Evolutionary conservation across 768 basidiomycete species (phyloP).

Genomic region (Lentinus tigrinus): DNA sequence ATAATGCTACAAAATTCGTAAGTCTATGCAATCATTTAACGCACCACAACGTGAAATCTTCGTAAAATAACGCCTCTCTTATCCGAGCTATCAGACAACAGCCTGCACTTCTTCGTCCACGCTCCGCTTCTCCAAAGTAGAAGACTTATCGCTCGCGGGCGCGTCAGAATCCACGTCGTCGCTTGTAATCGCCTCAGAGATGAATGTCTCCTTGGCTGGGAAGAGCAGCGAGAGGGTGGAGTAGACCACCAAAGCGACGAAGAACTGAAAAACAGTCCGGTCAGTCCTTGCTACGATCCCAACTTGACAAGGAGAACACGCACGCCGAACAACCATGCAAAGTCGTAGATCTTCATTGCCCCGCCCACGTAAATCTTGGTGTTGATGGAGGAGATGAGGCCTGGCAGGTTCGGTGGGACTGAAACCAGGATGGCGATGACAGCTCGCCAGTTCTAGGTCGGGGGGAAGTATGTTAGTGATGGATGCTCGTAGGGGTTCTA

Average conservation of each 20-base stretch:
- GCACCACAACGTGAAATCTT: too few relatives aligned
- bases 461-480: too few relatives aligned
- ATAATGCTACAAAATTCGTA: too few relatives aligned
- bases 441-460: constrained; percentile 81
- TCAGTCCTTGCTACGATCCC: not conserved
- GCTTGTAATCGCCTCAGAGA: constrained; percentile 26
- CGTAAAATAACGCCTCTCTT: not conserved
- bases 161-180: constrained; percentile 12
- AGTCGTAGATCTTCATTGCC: constrained; percentile 56
- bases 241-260: constrained; percentile 34
- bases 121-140: constrained; percentile 16
- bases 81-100: not conserved
- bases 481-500: not conserved
- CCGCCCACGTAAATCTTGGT: constrained; percentile 59
- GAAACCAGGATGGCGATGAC: constrained; percentile 64
- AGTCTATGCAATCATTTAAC: too few relatives aligned
- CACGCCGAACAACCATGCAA: constrained; percentile 79
- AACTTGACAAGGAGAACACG: constrained; percentile 23
- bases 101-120: constrained; percentile 16
- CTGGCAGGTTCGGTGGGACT: constrained; percentile 72
- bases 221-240: constrained; percentile 33
- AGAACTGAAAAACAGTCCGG: constrained; percentile 28
- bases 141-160: constrained; percentile 10
- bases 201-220: constrained; percentile 38
- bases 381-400: constrained; percentile 75